Conservation (phyloP, 495 filamentous ascomycete genomes). For the Hypoxylon subgilvum region DNA sequence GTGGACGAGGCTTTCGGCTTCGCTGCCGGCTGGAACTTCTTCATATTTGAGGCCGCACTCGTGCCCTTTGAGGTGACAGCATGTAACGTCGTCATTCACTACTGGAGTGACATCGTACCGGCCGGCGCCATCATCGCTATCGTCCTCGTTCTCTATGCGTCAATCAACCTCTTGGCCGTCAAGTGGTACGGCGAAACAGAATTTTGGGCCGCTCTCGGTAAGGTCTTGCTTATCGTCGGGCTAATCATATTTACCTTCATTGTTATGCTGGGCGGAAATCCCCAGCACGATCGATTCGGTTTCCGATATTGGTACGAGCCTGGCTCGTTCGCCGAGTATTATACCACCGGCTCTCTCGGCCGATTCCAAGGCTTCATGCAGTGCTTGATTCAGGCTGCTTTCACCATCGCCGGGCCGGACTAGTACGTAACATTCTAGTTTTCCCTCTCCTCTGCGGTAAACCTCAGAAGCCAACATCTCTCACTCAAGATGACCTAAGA, state of each 20-base stretch:
- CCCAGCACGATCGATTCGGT: conserved; percentile 65
- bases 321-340: conserved; percentile 67
- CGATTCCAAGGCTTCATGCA: conserved; percentile 69
- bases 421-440: too few species aligned
- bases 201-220: conserved; percentile 68
- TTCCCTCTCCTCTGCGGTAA: too few species aligned
- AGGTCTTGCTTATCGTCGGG: conserved; percentile 66
- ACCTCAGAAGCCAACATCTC: too few species aligned
- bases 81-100: conserved; percentile 67
- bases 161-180: conserved; percentile 62
- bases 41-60: conserved; percentile 65
- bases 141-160: conserved; percentile 62
- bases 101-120: conserved; percentile 66
- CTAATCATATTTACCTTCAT: conserved; percentile 70
- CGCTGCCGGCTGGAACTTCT: conserved; percentile 72
- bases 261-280: conserved; percentile 72
- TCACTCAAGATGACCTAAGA: too few species aligned
- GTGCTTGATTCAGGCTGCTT: conserved; percentile 69
- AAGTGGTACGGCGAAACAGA: conserved; percentile 70
- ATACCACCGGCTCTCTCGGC: conserved; percentile 62
- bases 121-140: conserved; percentile 63
- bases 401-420: conserved; percentile 74
- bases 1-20: conserved; percentile 69
- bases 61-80: conserved; percentile 71
- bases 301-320: conserved; percentile 75